Percentiles rank a stretch among this genome's conserved stretches.
phyloP scores from a whole-genome alignment of 2,329 filamentous ascomycete genomes.

The Penicillium frequentans region DNA sequence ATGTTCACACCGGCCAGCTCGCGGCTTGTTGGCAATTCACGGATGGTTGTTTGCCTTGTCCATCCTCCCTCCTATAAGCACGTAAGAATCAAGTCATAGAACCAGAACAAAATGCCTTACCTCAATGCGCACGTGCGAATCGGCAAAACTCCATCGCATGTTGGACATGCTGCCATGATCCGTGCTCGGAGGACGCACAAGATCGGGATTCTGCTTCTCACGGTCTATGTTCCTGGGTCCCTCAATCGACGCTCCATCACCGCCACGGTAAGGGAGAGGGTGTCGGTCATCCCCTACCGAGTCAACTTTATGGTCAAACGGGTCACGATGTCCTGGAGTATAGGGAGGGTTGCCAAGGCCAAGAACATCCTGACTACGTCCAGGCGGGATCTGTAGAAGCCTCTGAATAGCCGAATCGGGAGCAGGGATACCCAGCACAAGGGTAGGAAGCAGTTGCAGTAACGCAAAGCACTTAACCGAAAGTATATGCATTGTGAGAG shows the following conservation, averaged over 20 bases:
- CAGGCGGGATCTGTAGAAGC: slow-evolving; percentile 1
- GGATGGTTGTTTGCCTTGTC: slow-evolving; percentile 65
- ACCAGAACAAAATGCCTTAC: background rate
- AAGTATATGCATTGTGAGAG: background rate
- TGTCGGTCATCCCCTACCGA: slow-evolving; percentile 60
- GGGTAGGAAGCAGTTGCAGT: background rate
- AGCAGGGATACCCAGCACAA: background rate
- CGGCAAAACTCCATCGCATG: slow-evolving; percentile 70
- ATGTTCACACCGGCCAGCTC: slow-evolving; percentile 77
- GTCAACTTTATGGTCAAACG: slow-evolving; percentile 64
- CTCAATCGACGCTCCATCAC: slow-evolving; percentile 64
- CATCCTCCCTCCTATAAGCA: slow-evolving; percentile 67
- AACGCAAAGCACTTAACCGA: background rate
- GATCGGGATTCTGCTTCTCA: slow-evolving; percentile 68
- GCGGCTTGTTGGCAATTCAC: slow-evolving; percentile 43
- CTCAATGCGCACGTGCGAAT: slow-evolving; percentile 65
- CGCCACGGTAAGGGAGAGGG: slow-evolving; percentile 65
- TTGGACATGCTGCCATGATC: slow-evolving; percentile 70
- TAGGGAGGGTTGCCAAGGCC: slow-evolving; percentile 49
- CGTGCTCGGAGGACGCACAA: slow-evolving; percentile 70
- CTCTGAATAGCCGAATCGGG: slow-evolving; percentile 2
- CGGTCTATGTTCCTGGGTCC: slow-evolving; percentile 70
- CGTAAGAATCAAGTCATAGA: background rate
- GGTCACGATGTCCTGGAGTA: slow-evolving; percentile 60
- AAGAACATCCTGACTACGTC: slow-evolving; percentile 1